Evolutionary conservation across 139 green algal genomes (phyloP), one percentile per base, ranked within the genome.

Genomic region (Gonium pectorale): DNA sequence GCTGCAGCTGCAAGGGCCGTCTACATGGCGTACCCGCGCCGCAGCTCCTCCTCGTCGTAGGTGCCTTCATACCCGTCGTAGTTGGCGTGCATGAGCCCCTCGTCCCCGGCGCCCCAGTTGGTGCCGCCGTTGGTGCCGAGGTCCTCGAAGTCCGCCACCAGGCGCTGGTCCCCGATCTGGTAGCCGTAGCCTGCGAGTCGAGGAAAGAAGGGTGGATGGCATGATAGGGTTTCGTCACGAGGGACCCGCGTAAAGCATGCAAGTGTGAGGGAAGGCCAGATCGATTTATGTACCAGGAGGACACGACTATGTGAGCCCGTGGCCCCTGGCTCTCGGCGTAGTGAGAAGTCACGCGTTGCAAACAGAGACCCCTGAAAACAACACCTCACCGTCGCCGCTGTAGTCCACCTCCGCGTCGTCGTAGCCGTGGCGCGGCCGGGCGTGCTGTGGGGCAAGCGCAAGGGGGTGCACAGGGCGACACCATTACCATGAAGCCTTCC

Each of bases 141-240:
- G 35, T 91, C 87, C 8, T 91, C 87, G 40, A 91, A 89, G 71
- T 89, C 71, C 31, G 78, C 70, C 44, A 91, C 78, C 79, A 90
- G 59, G 3, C 87, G 77, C 71, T 91, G 83, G 17, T 86, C 87
- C 27, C 87, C 79, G 68, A 91, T 91, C 29, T 84, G 83, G 78
- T 91, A 91, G 78, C 73, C 73, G 56, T 82, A 82, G 75, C 75
- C 75, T 82, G 75, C 11, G 71, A 15, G 69, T 41, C 7, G 29
- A 49, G 44, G 44, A 37, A 15, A 46, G 1, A 17, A 54, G 29
- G n/a, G n/a, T n/a, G n/a, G n/a, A n/a, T n/a, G n/a, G n/a, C n/a
- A n/a, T n/a, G n/a, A n/a, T n/a, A n/a, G n/a, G n/a, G n/a, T n/a
- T n/a, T n/a, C n/a, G n/a, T n/a, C n/a, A n/a, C n/a, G n/a, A n/a